These are phyloP conservation scores for Endoconidiophora polonica DNA, from an alignment of 2,329 filamentous ascomycete species.

Conservation along the genomic window DNA sequence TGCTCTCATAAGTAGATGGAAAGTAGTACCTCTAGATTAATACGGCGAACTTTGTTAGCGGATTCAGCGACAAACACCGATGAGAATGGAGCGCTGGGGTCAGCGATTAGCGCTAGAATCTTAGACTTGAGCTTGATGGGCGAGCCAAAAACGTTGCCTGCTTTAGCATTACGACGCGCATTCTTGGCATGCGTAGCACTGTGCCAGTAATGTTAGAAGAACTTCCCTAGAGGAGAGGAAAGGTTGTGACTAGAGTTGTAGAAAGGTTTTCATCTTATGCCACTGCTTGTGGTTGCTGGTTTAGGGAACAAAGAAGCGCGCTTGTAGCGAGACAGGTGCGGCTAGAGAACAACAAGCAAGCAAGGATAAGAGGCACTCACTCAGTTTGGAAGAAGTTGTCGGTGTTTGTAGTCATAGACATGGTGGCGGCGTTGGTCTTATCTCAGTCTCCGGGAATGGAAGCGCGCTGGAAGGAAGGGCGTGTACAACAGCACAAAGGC, in stretches of 20 bases:
- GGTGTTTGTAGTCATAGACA: conserved; percentile 41
- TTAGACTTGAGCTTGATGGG: conserved; percentile 74
- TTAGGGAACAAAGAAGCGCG: not conserved
- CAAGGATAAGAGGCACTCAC: conserved; percentile 33
- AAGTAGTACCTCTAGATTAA: conserved; percentile 52
- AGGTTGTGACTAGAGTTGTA: not conserved
- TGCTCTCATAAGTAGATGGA: not conserved
- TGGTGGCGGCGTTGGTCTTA: not conserved
- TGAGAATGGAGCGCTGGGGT: conserved; percentile 42
- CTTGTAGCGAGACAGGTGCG: not conserved
- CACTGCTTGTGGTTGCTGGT: not conserved
- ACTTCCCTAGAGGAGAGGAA: not conserved
- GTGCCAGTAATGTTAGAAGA: conserved; percentile 12
- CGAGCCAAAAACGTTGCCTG: conserved; percentile 61
- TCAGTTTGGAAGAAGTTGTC: conserved; percentile 88
- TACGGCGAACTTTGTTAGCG: conserved; percentile 57
- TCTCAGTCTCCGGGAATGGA: too few relatives aligned
- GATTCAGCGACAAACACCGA: conserved; percentile 72
- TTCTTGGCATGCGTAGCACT: conserved; percentile 34
- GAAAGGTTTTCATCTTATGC: not conserved
- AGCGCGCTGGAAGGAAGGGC: too few relatives aligned
- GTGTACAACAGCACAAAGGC: too few relatives aligned
- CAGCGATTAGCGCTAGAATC: conserved; percentile 55
- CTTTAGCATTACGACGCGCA: conserved; percentile 50
- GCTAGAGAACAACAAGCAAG: not conserved